Evolutionary conservation across 768 basidiomycete genomes (phyloP).

Genomic region (Pholiota molesta): DNA sequence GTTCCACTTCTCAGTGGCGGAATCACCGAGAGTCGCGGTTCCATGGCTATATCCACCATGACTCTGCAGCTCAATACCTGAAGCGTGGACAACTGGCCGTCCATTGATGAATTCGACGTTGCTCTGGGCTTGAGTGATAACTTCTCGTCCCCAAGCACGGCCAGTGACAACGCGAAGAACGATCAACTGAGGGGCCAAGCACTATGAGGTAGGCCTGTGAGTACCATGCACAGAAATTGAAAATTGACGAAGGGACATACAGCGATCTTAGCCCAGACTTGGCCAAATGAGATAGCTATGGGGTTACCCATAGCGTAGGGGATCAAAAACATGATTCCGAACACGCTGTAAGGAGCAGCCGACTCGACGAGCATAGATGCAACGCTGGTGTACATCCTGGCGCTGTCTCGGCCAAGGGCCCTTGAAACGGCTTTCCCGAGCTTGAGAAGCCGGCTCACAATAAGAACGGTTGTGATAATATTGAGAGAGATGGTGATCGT

Average conservation of each 20-base stretch:
- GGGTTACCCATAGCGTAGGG: conserved; percentile 37
- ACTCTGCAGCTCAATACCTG: conserved; percentile 24
- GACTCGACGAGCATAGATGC: conserved; percentile 42
- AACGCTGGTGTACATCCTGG: conserved; percentile 39
- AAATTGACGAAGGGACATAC: conserved; percentile 27
- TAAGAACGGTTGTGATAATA: conserved; percentile 42
- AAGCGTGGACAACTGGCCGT: conserved; percentile 16
- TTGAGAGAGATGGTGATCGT: conserved; percentile 43
- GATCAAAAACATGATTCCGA: conserved; percentile 41
- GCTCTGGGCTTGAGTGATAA: conserved; percentile 26
- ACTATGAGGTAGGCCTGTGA: conserved; percentile 11
- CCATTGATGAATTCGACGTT: conserved; percentile 22
- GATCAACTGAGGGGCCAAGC: conserved; percentile 28
- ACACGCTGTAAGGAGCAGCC: conserved; percentile 40
- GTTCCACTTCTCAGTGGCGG: conserved; percentile 24
- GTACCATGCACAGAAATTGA: background rate
- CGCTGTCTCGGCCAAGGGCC: conserved; percentile 32
- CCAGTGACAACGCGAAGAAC: conserved; percentile 28
- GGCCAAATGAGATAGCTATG: conserved; percentile 38
- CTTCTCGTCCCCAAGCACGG: conserved; percentile 26
- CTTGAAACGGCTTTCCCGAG: conserved; percentile 30
- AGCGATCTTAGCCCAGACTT: conserved; percentile 44
- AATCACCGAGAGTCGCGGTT: conserved; percentile 21
- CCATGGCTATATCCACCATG: conserved; percentile 24
- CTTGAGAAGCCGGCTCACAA: conserved; percentile 39